Base-by-base conservation (phyloP, 768 basidiomycete species). In the Chlorophyllum brunneum region DNA sequence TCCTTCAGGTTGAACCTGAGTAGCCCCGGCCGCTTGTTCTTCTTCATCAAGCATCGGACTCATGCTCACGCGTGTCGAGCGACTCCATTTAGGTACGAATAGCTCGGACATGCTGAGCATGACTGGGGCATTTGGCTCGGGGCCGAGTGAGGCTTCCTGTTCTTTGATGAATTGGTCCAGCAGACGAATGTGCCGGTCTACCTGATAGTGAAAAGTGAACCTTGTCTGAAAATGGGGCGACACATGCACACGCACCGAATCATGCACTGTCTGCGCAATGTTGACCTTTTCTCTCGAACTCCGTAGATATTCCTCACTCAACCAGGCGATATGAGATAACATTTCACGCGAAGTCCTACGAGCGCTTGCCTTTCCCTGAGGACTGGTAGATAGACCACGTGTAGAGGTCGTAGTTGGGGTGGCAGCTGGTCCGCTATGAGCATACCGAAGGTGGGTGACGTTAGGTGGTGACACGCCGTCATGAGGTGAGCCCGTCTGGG, bases 251-350 rank as follows among this genome's bases (percentile, higher is more conserved):
- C 82, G 54, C 62, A 90, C 90, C 30, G 83, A 81, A 59, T 88
- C 85, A 58, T 81, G 80, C 22, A 82, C 80, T 8, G 86, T 78
- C 58, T 81, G 79, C 2, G 88, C 85, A 15, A 92, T 73, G 57
- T 82, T 88, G 26, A 86, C 78, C 63, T 92, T 92, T 65, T 93
- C 90, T 55, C 89, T 85, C 9, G 82, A 80, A 3, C 81, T 76
- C 3, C 81, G 78, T 8, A 85, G 65, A 1, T 81, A 64, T 55
- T 85, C 81, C 59, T 86, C 85, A 10, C 78, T 71, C 6, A 83
- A 64, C 56, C 74, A 74, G 2, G 84, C 81, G 46, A 90, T 76
- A 42, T 75, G 72, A 16, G 79, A 71, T 23, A 90, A 72, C 55
- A 85, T 63, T 50, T 74, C 71, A 16, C 78, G 73, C 5, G 77